A percentile compares a stretch with the other conserved stretches of the same genome.
phyloP scores from a whole-genome alignment of 306 rosid genomes.

The Prosopis cineraria region DNA sequence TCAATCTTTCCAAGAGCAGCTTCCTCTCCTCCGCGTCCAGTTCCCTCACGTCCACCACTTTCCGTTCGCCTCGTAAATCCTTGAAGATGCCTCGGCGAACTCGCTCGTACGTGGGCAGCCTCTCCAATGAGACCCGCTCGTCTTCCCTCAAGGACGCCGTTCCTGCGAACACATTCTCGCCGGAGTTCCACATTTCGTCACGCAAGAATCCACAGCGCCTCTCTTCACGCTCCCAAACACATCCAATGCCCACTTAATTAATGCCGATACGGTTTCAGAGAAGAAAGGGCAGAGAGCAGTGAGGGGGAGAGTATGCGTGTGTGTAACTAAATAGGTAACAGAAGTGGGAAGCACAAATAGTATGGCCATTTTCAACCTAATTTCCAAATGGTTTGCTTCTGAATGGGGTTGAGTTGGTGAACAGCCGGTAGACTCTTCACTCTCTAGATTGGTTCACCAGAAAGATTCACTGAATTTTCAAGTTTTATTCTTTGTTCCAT shows the following conservation, averaged over 20 bases:
- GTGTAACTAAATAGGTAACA: not conserved
- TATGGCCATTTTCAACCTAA: not conserved
- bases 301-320: not conserved
- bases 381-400: not conserved
- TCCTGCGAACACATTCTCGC: slow-evolving; percentile 70
- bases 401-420: not conserved
- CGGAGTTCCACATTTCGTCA: slow-evolving; percentile 84
- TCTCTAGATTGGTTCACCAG: not conserved
- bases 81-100: slow-evolving; percentile 80
- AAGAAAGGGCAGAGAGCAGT: not conserved
- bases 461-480: not conserved
- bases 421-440: not conserved
- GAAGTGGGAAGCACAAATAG: not conserved
- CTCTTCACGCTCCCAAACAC: slow-evolving; percentile 12
- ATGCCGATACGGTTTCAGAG: not conserved
- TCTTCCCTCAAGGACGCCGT: slow-evolving; percentile 59
- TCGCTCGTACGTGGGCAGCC: slow-evolving; percentile 79
- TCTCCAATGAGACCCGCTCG: slow-evolving; percentile 90
- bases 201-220: not conserved
- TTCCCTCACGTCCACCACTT: slow-evolving; percentile 68
- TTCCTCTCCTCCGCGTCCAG: slow-evolving; percentile 68
- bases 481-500: not conserved
- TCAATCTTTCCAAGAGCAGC: slow-evolving; percentile 68
- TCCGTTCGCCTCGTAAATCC: slow-evolving; percentile 64
- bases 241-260: not conserved